Evolutionary conservation across 352 stramenopile genomes (phyloP), one percentile per base, ranked within the genome.

Genomic region (Pythium insidiosum): DNA sequence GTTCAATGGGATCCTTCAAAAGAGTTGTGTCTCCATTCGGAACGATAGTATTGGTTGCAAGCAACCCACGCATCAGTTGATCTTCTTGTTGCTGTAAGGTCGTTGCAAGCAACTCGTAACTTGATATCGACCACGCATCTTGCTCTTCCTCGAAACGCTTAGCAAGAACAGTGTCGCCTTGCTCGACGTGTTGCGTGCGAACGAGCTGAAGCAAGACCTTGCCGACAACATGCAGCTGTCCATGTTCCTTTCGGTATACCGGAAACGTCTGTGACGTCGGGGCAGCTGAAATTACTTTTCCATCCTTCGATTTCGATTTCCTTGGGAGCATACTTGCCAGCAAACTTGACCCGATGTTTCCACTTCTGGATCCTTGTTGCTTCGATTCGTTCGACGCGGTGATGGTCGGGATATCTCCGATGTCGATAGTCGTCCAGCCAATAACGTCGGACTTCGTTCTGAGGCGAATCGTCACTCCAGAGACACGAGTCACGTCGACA

Each of bases 121-220:
- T 20, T 1, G 68, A 74, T 21, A 86, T 73, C 10, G 25, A 31
- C 73, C 73, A 86, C 4, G 53, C 43, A 38, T 84, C 61, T 11
- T 58, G 37, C 18, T 67, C 60, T 2, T 41, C 45, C 7, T 53
- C 26, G 5, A 75, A 54, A 1, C 57, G 39, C 34, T 62, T 73
- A 4, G 63, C 60, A 4, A 75, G 50, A 0, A 86, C 68, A 15
- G 42, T 7, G 28, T 56, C 41, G 11, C 44, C 50, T 1, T 36
- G 35, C 10, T 30, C 11, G 2, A 65, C 53, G 0, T 28, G 47
- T 35, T 68, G 48, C 0, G 53, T 43, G 2, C 68, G 60, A 24
- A 65, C 42, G 0, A 84, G 35, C 3, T 44, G 35, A 6, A 86
- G 45, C 3, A 40, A 66, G 38, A 86, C 75, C 38, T 77, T 86